phyloP scores from a whole-genome alignment of 176 grass and related monocot genomes.

The Triticum urartu region DNA sequence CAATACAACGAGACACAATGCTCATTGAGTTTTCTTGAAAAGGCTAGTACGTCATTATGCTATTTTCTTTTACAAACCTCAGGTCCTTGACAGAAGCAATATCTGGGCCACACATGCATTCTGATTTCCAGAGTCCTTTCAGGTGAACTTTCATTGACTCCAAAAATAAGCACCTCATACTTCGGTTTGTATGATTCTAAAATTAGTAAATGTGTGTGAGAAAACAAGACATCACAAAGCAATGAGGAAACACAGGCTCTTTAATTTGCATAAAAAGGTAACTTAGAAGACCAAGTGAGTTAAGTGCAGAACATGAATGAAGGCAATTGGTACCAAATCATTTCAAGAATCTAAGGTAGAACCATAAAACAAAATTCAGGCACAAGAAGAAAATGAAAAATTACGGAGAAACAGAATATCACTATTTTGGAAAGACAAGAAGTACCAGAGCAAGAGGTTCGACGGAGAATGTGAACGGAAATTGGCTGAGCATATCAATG shows the following conservation, averaged over 20 bases:
- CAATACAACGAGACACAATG: not conserved
- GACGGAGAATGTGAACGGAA: constrained; percentile 74
- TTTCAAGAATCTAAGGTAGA: constrained; percentile 13
- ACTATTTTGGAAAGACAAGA: not conserved
- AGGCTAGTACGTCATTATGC: not conserved
- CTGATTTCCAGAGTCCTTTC: constrained; percentile 76
- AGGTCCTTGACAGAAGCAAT: constrained; percentile 34
- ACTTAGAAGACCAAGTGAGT: not conserved
- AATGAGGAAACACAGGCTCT: not conserved
- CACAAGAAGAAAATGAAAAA: not conserved
- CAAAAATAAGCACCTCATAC: constrained; percentile 55
- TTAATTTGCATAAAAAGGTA: not conserved
- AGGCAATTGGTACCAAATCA: constrained; percentile 6
- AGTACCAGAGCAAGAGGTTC: constrained; percentile 40
- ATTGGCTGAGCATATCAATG: constrained; percentile 49
- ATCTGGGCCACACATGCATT: constrained; percentile 65
- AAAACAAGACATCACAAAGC: constrained; percentile 16
- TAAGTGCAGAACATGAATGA: not conserved
- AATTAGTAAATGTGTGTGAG: constrained; percentile 35
- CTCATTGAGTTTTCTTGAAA: not conserved
- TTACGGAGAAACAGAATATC: not conserved
- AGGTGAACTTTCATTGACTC: constrained; percentile 64
- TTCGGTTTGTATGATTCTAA: constrained; percentile 28
- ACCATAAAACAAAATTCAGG: not conserved
- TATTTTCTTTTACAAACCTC: constrained; percentile 37